Conservation (phyloP, 148 eudicot species). For the Euryodendron excelsum region DNA sequence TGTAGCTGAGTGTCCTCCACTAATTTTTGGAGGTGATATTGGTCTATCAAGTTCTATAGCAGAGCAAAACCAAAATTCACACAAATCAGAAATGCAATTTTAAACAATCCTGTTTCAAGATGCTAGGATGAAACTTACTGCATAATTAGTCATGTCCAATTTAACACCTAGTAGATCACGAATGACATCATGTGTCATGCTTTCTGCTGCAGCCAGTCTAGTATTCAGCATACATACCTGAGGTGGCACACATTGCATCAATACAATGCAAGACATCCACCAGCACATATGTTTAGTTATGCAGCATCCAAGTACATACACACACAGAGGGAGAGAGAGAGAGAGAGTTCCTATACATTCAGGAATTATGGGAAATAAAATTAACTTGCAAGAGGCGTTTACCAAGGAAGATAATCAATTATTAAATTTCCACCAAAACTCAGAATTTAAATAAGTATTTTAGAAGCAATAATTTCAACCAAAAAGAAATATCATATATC, state of each 20-base stretch:
- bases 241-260: not conserved
- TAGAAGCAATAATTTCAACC: not conserved
- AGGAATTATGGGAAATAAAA: not conserved
- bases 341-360: not conserved
- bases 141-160: constrained; percentile 60
- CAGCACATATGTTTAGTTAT: not conserved
- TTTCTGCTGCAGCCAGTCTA: constrained; percentile 65
- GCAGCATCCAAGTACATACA: not conserved
- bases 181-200: constrained; percentile 78
- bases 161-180: constrained; percentile 73
- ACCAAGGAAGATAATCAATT: not conserved
- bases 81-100: constrained; percentile 10
- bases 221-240: constrained; percentile 59
- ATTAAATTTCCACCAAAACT: not conserved
- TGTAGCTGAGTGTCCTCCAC: constrained; percentile 52
- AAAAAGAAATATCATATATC: not conserved
- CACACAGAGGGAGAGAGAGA: not conserved
- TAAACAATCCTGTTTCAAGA: not conserved
- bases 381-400: not conserved
- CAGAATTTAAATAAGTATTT: not conserved
- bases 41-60: constrained; percentile 48
- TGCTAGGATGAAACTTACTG: constrained; percentile 41
- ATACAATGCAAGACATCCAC: constrained; percentile 1
- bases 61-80: constrained; percentile 4
- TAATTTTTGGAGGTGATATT: constrained; percentile 53